Conservation (phyloP, 2,329 filamentous ascomycete genomes). For the Curvularia hawaiiensis region DNA sequence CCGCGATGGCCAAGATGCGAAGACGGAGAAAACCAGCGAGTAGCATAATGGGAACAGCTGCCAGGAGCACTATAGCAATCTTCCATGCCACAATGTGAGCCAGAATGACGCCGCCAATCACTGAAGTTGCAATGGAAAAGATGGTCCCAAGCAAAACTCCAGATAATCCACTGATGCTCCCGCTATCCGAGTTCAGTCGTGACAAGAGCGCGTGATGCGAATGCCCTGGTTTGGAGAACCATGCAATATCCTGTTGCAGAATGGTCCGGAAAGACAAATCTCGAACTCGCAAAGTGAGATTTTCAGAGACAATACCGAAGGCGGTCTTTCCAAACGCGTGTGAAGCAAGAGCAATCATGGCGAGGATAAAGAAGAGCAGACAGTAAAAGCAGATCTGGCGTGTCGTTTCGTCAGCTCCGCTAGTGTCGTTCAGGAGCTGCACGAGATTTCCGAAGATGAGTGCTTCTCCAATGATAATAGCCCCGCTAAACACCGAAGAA, state of each 20-base stretch:
- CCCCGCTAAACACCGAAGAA: slow-evolving; percentile 54
- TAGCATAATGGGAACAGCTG: slow-evolving; percentile 56
- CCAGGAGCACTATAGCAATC: slow-evolving; percentile 57
- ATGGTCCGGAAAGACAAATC: slow-evolving; percentile 57
- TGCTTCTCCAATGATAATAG: slow-evolving; percentile 61
- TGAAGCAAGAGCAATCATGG: slow-evolving; percentile 55
- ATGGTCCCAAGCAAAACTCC: slow-evolving; percentile 57
- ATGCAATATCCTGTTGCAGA: slow-evolving; percentile 61
- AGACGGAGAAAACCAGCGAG: slow-evolving; percentile 54
- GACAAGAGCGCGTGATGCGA: slow-evolving; percentile 53
- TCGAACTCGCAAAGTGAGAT: slow-evolving; percentile 52
- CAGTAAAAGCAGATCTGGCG: slow-evolving; percentile 51
- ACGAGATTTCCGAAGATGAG: slow-evolving; percentile 40
- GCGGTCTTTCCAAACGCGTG: slow-evolving; percentile 53
- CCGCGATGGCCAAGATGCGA: slow-evolving; percentile 60
- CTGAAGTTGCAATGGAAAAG: slow-evolving; percentile 55
- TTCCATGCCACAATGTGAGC: slow-evolving; percentile 57
- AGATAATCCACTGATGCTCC: slow-evolving; percentile 54
- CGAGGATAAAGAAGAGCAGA: slow-evolving; percentile 60
- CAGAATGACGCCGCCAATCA: slow-evolving; percentile 55
- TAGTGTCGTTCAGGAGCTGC: slow-evolving; percentile 38
- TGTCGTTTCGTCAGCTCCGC: slow-evolving; percentile 22
- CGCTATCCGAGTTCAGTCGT: slow-evolving; percentile 55
- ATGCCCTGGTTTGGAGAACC: slow-evolving; percentile 53
- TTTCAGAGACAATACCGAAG: slow-evolving; percentile 56